A percentile compares a stretch with the other conserved stretches of the same genome.
Conservation (phyloP, 148 eudicot genomes). For the Vaccinium vitisidaea region DNA sequence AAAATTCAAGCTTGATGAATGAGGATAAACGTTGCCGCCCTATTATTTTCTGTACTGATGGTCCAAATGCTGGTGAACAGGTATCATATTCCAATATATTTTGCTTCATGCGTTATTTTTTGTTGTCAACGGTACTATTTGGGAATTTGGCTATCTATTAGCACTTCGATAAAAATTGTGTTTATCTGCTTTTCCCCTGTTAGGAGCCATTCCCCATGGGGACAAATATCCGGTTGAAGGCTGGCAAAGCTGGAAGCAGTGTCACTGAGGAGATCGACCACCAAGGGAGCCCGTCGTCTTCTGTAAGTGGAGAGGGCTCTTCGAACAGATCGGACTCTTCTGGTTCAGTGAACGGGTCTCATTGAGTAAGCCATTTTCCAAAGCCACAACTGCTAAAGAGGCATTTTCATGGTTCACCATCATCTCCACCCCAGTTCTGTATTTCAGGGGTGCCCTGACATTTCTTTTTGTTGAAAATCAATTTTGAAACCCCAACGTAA, state of each 20-base stretch:
- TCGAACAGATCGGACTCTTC: slow-evolving; percentile 6
- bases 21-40: slow-evolving; percentile 90
- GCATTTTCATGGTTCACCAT: not conserved
- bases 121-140: not conserved
- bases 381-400: slow-evolving; percentile 13
- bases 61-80: slow-evolving; percentile 83
- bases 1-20: slow-evolving; percentile 84
- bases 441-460: not conserved
- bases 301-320: slow-evolving; percentile 8
- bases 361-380: slow-evolving; percentile 16
- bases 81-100: slow-evolving; percentile 24
- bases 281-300: slow-evolving; percentile 22
- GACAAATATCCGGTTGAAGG: slow-evolving; percentile 39
- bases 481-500: slow-evolving; percentile 19
- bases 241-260: slow-evolving; percentile 20
- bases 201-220: slow-evolving; percentile 76
- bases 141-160: not conserved
- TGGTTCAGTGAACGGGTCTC: slow-evolving; percentile 4
- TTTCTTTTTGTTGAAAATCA: slow-evolving; percentile 9
- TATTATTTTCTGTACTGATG: slow-evolving; percentile 64
- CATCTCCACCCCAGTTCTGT: slow-evolving; percentile 12
- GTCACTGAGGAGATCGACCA: slow-evolving; percentile 7
- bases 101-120: not conserved
- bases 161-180: not conserved
- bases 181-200: not conserved